phyloP scores from a whole-genome alignment of 495 filamentous ascomycete species.

The Geoglossum glabrum region DNA sequence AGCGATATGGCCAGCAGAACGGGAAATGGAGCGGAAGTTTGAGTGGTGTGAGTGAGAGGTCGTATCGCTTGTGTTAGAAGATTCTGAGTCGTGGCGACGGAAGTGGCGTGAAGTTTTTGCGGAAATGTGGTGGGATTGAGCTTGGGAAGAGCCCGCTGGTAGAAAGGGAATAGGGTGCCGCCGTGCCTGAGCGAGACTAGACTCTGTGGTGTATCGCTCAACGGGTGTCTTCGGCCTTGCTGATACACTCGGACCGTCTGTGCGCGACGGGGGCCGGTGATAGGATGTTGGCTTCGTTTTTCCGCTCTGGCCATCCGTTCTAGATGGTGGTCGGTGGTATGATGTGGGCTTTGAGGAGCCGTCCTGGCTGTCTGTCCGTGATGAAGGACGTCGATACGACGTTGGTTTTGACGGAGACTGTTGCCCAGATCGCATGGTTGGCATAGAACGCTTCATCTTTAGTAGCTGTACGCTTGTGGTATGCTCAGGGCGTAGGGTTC shows the following conservation, averaged over 20 bases:
- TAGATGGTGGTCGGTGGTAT: conserved; percentile 24
- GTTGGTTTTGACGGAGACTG: conserved; percentile 19
- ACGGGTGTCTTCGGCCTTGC: conserved; percentile 51
- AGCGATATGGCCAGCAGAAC: conserved; percentile 27
- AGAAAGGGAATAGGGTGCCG: conserved; percentile 50
- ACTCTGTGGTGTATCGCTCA: conserved; percentile 22
- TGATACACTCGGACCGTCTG: conserved; percentile 19
- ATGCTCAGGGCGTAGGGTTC: conserved; percentile 31
- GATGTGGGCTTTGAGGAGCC: conserved; percentile 6
- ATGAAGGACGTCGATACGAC: conserved; percentile 20
- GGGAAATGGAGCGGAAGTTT: background rate
- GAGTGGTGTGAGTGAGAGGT: conserved; percentile 29
- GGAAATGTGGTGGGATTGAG: conserved; percentile 60
- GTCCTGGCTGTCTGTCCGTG: conserved; percentile 19
- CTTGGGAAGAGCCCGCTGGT: conserved; percentile 51
- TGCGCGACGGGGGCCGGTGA: conserved; percentile 22
- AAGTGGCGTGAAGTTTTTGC: conserved; percentile 48
- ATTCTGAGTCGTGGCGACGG: conserved; percentile 55
- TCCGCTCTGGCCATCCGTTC: conserved; percentile 18
- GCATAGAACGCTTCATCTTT: conserved; percentile 72
- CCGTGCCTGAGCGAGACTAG: conserved; percentile 24
- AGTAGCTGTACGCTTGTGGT: conserved; percentile 56
- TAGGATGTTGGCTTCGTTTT: conserved; percentile 18
- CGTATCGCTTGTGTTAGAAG: conserved; percentile 29
- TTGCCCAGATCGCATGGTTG: conserved; percentile 41